Base-by-base conservation (phyloP, 2,329 filamentous ascomycete genomes). In the Cadophora gregata region DNA sequence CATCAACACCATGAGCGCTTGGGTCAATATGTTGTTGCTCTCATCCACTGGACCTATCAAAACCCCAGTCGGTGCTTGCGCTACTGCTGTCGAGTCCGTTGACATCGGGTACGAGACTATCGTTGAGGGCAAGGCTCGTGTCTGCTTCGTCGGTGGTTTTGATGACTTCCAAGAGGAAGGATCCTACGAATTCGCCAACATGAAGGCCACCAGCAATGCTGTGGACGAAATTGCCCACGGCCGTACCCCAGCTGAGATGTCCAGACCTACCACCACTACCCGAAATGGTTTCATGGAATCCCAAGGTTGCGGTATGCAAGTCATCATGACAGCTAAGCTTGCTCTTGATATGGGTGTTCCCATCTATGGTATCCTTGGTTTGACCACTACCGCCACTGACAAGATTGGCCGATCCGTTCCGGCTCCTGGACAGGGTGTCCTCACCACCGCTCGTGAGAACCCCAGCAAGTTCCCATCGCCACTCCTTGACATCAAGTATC, bases 131-230 rank as follows among this genome's bases (percentile, higher is more conserved):
- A 99, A 99, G 86, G 96, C 96, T 67, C 92, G 94, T 62, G 88
- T 99, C 76, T 98, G 95, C 86, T 91, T 99, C 72, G 96, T 99
- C 67, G 96, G 96, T 87, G 96, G 96, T 73, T 98, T 99, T 77
- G 96, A 99, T 83, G 96, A 99, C 82, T 97, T 99, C 84, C 93
- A 96, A 77, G 96, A 99, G 82, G 96, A 99, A 82, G 96, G 96
- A 62, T 99, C 96, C 1, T 99, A 97, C 77, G 96, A 99, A 81
- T 99, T 99, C 79, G 96, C 96, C 84, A 99, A 99, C 85, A 99
- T 99, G 96, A 97, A 97, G 82, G 96, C 96, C 67, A 99, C 96
- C 64, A 97, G 94, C 86, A 99, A 98, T 78, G 94, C 95, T 29
- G 91, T 97, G 69, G 94, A 98, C 73, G 96, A 99, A 80, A 93